Evolutionary conservation across 2,329 filamentous ascomycete genomes (phyloP), one percentile per base, ranked within the genome.

Genomic region (Fusarium subglutinans): DNA sequence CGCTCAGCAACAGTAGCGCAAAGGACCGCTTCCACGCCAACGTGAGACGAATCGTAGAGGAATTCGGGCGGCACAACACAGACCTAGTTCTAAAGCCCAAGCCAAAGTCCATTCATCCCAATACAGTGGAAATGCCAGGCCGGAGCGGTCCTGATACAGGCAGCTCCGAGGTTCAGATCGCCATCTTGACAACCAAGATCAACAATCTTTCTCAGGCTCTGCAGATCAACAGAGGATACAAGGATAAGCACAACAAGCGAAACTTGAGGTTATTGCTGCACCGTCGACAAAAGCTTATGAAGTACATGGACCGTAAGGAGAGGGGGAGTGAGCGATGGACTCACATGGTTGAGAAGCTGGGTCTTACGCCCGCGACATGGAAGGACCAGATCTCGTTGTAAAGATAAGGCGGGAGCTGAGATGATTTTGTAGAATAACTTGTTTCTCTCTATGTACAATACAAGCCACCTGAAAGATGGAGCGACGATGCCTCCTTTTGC

Each of bases 161-260:
- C 41, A 97, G 94, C 78, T 94, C 94, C 12, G 96, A 99, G 84
- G 97, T 99, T n/a, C 96, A 99, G 86, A 94, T 97, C 75, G 95
- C 95, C 51, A 97, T 99, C 77, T 83, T 99, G 81, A 99, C 96
- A 7, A 90, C 94, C 65, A 98, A 98, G 88, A 99, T 99, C 81
- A 88, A 94, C 72, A 91, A 92, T 30, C 82, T 99, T 56, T 92
- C 93, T 22, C 88, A 93, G 76, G 91, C 92, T 74, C 83, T 98
- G 58, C 88, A 92, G 79, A 87, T 86, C 47, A 89, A 90, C 68
- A 84, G 86, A 76, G 94, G 92, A 10, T 90, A 93, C 82, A 94
- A 92, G 81, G 96, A 99, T 81, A 98, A 97, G 86, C 90, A 94
- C 81, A 98, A 98, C 85, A 98, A 97, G 89, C 89, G 95, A 69